Percentiles rank a stretch among this genome's conserved stretches.
phyloP scores from a whole-genome alignment of 805 yeast species.

The Candida tammaniensis region DNA sequence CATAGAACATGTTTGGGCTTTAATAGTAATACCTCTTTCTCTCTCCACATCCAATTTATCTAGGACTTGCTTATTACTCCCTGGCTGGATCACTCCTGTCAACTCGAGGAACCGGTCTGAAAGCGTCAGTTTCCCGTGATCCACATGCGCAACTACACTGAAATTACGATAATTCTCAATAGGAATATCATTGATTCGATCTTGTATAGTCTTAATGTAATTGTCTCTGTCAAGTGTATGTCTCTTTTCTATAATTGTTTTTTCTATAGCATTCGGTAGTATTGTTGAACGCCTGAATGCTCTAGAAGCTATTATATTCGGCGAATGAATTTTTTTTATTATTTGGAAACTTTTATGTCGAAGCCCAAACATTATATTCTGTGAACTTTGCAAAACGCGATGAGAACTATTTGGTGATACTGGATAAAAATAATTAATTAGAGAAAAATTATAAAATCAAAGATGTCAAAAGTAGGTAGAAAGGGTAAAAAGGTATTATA shows the following conservation, averaged over 20 bases:
- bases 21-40: conserved; percentile 94
- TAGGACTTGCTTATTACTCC: conserved; percentile 75
- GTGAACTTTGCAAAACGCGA: too few species aligned
- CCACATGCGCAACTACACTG: conserved; percentile 95
- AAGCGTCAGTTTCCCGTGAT: conserved; percentile 84
- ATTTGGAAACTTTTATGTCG: too few species aligned
- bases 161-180: conserved; percentile 81
- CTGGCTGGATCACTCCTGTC: conserved; percentile 83
- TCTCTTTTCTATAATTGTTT: too few species aligned
- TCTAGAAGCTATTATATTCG: too few species aligned
- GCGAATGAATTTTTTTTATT: too few species aligned
- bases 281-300: too few species aligned
- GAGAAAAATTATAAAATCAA: too few species aligned
- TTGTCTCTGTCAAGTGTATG: conserved; percentile 29
- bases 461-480: too few species aligned
- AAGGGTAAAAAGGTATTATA: neutral
- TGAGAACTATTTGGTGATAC: too few species aligned
- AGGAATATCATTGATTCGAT: conserved; percentile 75
- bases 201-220: conserved; percentile 37
- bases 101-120: conserved; percentile 84
- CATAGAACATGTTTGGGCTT: conserved; percentile 97
- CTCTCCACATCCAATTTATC: conserved; percentile 93
- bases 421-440: too few species aligned
- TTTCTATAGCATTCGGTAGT: too few species aligned
- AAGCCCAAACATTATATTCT: too few species aligned